Percentiles rank a stretch among this genome's conserved stretches.
phyloP scores from a whole-genome alignment of 2,329 filamentous ascomycete species.

The Plenodomus biglobosus region DNA sequence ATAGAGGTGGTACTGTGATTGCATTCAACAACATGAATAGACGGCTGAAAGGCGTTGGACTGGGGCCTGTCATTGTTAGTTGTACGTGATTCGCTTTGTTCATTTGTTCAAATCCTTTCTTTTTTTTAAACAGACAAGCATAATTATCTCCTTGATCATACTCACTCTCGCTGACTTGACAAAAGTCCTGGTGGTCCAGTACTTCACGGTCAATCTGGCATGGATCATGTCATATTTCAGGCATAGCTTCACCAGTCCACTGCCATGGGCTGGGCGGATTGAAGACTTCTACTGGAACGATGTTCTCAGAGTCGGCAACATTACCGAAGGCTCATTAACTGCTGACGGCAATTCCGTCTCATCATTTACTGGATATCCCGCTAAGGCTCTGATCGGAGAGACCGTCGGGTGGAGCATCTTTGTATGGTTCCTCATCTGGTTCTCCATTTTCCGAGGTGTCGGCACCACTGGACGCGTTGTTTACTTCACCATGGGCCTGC shows the following conservation, averaged over 20 bases:
- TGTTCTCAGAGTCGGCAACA: slow-evolving; percentile 53
- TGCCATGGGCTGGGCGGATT: slow-evolving; percentile 57
- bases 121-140: too few relatives aligned
- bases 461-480: slow-evolving; percentile 61
- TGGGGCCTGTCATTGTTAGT: slow-evolving; percentile 56
- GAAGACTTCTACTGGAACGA: slow-evolving; percentile 56
- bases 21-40: slow-evolving; percentile 56
- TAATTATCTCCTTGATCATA: too few relatives aligned
- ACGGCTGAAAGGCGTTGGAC: slow-evolving; percentile 57
- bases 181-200: slow-evolving; percentile 53
- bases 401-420: slow-evolving; percentile 62
- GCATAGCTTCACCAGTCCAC: slow-evolving; percentile 56
- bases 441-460: slow-evolving; percentile 62
- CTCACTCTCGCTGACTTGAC: neutral
- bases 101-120: too few relatives aligned
- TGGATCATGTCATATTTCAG: slow-evolving; percentile 64
- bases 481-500: slow-evolving; percentile 64
- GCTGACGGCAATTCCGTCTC: slow-evolving; percentile 45
- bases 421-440: slow-evolving; percentile 62
- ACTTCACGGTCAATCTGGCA: slow-evolving; percentile 59
- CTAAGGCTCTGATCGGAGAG: slow-evolving; percentile 54
- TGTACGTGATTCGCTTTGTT: neutral
- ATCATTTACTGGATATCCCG: slow-evolving; percentile 53
- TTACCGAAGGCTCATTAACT: slow-evolving; percentile 40
- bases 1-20: slow-evolving; percentile 58